phyloP scores from a whole-genome alignment of 2,329 filamentous ascomycete species.

The Orbilia brochopaga region DNA sequence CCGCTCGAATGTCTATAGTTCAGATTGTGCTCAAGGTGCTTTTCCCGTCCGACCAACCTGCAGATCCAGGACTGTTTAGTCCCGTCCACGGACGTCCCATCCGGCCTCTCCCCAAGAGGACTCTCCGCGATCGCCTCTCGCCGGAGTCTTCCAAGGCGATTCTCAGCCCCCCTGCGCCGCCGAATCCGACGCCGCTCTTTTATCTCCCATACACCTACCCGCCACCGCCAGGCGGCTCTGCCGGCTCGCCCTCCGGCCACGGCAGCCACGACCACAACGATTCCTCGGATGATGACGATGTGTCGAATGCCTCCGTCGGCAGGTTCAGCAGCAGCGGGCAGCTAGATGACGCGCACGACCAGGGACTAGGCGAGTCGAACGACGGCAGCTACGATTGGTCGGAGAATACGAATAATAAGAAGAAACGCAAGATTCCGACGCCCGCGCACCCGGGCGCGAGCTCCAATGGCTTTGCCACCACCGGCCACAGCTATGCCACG shows the following conservation, averaged over 20 bases:
- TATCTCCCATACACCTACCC: conserved; percentile 67
- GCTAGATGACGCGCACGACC: conserved; percentile 49
- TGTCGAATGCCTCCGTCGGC: conserved; percentile 55
- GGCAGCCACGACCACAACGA: conserved; percentile 57
- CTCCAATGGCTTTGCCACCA: conserved; percentile 52
- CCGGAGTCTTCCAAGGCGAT: conserved; percentile 64
- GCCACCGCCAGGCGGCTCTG: conserved; percentile 56
- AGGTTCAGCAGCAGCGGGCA: conserved; percentile 52
- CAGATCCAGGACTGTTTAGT: conserved; percentile 51
- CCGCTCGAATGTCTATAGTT: conserved; percentile 31
- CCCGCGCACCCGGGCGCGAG: conserved; percentile 69
- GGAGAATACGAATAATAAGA: conserved; percentile 99
- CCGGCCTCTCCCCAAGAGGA: conserved; percentile 85
- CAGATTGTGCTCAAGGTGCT: conserved; percentile 45
- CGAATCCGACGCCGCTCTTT: conserved; percentile 72
- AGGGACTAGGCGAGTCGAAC: conserved; percentile 58
- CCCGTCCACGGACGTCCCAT: conserved; percentile 70
- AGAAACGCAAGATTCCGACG: conserved; percentile 96
- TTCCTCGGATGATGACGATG: conserved; percentile 57
- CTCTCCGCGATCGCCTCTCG: conserved; percentile 83
- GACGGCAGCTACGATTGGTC: conserved; percentile 94
- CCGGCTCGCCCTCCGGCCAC: conserved; percentile 52
- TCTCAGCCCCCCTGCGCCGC: conserved; percentile 52
- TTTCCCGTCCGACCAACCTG: conserved; percentile 15
- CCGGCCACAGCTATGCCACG: conserved; percentile 40